phyloP scores from a whole-genome alignment of 768 basidiomycete species.

The Leccinum uliginosum region DNA sequence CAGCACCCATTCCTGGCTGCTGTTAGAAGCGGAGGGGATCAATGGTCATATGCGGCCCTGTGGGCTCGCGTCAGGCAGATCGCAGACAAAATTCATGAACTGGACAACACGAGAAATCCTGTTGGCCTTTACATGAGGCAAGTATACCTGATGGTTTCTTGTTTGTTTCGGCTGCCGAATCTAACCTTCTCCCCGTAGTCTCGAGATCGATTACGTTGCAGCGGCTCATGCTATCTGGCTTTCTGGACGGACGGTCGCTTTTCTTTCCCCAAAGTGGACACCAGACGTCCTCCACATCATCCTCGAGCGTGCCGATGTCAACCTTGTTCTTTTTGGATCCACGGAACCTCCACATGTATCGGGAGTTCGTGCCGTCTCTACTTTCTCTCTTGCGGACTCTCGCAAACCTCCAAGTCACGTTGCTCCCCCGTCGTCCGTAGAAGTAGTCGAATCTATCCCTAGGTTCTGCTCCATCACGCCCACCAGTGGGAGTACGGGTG shows the following conservation, averaged over 20 bases:
- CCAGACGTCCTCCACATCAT: conserved; percentile 18
- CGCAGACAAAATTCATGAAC: conserved; percentile 19
- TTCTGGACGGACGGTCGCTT: conserved; percentile 26
- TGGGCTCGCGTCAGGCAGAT: conserved; percentile 27
- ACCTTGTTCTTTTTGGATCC: conserved; percentile 21
- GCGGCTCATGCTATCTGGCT: conserved; percentile 29
- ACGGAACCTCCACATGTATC: conserved; percentile 7
- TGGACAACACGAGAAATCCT: conserved; percentile 22
- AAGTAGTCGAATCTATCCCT: conserved; percentile 14
- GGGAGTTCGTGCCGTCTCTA: conserved; percentile 17
- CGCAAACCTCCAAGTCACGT: conserved; percentile 8
- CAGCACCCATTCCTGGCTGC: conserved; percentile 23
- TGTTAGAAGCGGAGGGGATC: conserved; percentile 9
- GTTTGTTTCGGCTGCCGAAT: not conserved
- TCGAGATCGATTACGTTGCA: conserved; percentile 28
- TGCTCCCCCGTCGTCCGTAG: conserved; percentile 11
- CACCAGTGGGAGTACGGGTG: conserved; percentile 25
- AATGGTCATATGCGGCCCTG: conserved; percentile 29
- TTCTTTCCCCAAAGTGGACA: conserved; percentile 24
- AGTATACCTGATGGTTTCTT: not conserved
- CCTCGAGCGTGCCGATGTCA: conserved; percentile 20
- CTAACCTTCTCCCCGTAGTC: conserved; percentile 7
- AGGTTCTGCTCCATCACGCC: conserved; percentile 12
- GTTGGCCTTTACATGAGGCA: conserved; percentile 26
- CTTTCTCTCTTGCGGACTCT: conserved; percentile 12